Evolutionary conservation across 208 protist species (phyloP).

Genomic region (Strigomonas galati): DNA sequence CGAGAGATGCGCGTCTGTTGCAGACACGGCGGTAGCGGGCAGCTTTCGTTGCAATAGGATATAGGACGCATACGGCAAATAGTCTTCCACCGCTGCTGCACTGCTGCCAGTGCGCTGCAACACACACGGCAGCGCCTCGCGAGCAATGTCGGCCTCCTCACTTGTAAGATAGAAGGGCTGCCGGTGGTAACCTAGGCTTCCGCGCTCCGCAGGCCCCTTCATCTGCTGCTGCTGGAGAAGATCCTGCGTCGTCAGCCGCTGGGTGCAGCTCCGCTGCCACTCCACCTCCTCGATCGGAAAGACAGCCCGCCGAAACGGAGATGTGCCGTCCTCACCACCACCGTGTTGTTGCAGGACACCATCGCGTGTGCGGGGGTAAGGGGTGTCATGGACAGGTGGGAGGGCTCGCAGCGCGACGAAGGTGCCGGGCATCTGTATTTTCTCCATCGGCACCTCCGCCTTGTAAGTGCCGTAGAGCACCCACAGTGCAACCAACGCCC

Average conservation of each 20-base stretch:
- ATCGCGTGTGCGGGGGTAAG: constrained; percentile 69
- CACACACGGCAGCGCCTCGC: constrained; percentile 47
- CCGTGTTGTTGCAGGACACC: background rate
- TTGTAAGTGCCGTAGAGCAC: constrained; percentile 40
- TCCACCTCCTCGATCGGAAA: background rate
- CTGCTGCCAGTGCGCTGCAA: constrained; percentile 41
- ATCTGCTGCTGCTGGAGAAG: background rate
- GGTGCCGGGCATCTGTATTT: constrained; percentile 44
- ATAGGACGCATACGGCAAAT: constrained; percentile 50
- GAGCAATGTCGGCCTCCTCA: constrained; percentile 60
- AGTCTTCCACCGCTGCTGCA: constrained; percentile 54
- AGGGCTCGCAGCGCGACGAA: constrained; percentile 57
- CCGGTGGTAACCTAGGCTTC: background rate
- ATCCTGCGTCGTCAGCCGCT: too few species aligned
- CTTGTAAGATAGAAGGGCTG: too few species aligned
- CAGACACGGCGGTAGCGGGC: too few species aligned
- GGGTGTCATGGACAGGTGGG: constrained; percentile 46
- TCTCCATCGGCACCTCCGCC: constrained; percentile 26
- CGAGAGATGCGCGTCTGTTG: too few species aligned
- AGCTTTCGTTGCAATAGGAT: constrained; percentile 51
- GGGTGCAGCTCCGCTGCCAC: too few species aligned
- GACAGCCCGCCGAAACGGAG: background rate
- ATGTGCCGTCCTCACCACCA: background rate
- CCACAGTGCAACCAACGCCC: constrained; percentile 36
- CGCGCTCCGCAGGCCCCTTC: background rate